Conservation (phyloP, 495 filamentous ascomycete species). For the Neurospora africana region DNA sequence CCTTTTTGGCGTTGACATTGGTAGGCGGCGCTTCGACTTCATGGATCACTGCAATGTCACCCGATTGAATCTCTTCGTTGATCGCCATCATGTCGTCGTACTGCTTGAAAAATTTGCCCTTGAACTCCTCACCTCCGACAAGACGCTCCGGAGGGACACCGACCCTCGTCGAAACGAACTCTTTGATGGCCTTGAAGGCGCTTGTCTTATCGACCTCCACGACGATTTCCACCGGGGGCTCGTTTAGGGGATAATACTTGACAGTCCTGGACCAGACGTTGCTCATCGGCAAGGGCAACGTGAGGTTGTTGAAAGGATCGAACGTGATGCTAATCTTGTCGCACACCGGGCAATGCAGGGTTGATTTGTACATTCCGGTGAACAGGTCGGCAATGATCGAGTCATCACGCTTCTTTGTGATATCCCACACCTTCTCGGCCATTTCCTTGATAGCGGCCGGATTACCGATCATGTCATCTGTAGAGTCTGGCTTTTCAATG, state of each 20-base stretch:
- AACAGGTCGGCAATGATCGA: constrained; percentile 92
- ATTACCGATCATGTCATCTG: constrained; percentile 88
- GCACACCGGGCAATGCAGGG: constrained; percentile 80
- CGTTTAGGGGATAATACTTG: constrained; percentile 61
- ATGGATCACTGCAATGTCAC: constrained; percentile 61
- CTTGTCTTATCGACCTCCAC: constrained; percentile 84
- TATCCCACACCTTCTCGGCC: constrained; percentile 78
- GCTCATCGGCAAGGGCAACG: constrained; percentile 78
- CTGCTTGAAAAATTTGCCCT: constrained; percentile 68
- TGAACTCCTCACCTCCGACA: constrained; percentile 69
- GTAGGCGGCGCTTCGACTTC: constrained; percentile 74
- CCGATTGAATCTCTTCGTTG: constrained; percentile 53
- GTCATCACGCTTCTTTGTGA: constrained; percentile 86
- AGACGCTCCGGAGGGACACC: constrained; percentile 49
- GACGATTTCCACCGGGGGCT: constrained; percentile 52
- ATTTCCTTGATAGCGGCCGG: constrained; percentile 66
- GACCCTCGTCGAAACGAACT: constrained; percentile 60
- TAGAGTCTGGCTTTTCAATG: constrained; percentile 94
- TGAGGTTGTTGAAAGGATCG: constrained; percentile 92
- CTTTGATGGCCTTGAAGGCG: constrained; percentile 61
- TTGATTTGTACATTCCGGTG: constrained; percentile 96
- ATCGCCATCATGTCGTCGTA: constrained; percentile 59
- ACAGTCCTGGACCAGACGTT: constrained; percentile 63
- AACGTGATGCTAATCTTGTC: constrained; percentile 97
- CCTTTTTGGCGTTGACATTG: constrained; percentile 41